Evolutionary conservation across 441 rosid genomes (phyloP).

Genomic region (Dalechampia spathulata): DNA sequence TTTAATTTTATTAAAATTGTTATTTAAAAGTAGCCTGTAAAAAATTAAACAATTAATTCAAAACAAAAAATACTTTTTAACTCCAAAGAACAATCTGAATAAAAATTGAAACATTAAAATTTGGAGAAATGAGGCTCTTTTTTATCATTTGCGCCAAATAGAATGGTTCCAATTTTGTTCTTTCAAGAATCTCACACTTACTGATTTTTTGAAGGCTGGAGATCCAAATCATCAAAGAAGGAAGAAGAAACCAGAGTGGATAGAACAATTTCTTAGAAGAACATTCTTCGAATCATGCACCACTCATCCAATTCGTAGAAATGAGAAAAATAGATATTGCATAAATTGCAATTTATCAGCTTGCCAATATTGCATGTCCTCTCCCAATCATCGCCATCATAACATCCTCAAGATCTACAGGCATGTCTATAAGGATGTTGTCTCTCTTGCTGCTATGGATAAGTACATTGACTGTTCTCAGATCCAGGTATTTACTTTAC

Average conservation of each 20-base stretch:
- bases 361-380: slow-evolving; percentile 35
- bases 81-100: too few species aligned
- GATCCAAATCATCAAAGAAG: not conserved
- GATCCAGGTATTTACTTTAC: slow-evolving; percentile 22
- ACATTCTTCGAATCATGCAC: slow-evolving; percentile 28
- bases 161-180: too few species aligned
- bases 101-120: too few species aligned
- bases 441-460: slow-evolving; percentile 29
- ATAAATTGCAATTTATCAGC: slow-evolving; percentile 25
- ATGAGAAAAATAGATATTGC: slow-evolving; percentile 34
- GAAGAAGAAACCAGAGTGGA: slow-evolving; percentile 9
- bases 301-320: slow-evolving; percentile 29
- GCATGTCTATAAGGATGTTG: slow-evolving; percentile 38
- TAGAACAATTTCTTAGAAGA: slow-evolving; percentile 17
- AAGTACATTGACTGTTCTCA: slow-evolving; percentile 30
- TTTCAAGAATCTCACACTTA: too few species aligned
- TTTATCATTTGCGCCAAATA: too few species aligned
- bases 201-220: not conserved
- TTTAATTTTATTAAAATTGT: too few species aligned
- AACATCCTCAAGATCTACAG: slow-evolving; percentile 33
- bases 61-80: too few species aligned
- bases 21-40: too few species aligned
- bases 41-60: too few species aligned
- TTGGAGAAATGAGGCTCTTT: too few species aligned
- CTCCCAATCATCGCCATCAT: slow-evolving; percentile 26